Percentiles rank a stretch among this genome's conserved stretches.
Evolutionary conservation across 1,139 yeast species (phyloP).

Genomic region (Spathaspora sp.): DNA sequence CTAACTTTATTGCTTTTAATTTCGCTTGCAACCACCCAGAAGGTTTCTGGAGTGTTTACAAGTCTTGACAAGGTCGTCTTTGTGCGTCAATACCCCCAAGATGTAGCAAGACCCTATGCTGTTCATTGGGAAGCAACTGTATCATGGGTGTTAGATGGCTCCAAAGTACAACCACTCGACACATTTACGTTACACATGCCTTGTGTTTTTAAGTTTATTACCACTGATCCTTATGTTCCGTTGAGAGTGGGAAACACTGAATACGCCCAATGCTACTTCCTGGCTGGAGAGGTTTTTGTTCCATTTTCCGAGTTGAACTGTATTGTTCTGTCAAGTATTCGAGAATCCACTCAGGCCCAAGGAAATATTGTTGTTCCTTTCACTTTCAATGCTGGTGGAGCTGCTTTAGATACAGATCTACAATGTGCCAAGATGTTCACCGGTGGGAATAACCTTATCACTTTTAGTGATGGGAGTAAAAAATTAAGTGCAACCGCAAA

Average conservation of each 20-base stretch:
- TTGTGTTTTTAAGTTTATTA: slow-evolving; percentile 31
- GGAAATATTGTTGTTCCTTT: no score
- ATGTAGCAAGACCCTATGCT: no score
- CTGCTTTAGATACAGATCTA: slow-evolving; percentile 16
- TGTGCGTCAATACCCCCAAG: no score
- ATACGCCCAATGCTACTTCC: slow-evolving; percentile 28
- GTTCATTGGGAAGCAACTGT: no score
- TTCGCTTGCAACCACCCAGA: no score
- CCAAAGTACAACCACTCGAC: no score
- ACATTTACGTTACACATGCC: slow-evolving; percentile 32
- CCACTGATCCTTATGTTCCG: slow-evolving; percentile 13
- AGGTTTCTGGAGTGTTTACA: no score
- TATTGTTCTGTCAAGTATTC: slow-evolving; percentile 13
- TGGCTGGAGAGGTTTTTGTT: slow-evolving; percentile 24
- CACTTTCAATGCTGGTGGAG: slow-evolving; percentile 23
- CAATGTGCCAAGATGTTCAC: slow-evolving; percentile 17
- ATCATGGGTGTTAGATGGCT: no score
- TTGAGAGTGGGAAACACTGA: slow-evolving; percentile 18
- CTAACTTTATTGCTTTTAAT: no score
- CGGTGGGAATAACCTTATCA: slow-evolving; percentile 22
- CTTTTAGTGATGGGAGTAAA: slow-evolving; percentile 22
- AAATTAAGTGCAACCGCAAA: background rate
- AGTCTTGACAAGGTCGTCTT: no score
- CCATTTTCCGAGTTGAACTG: slow-evolving; percentile 16
- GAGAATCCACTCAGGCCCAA: slow-evolving; percentile 18